Evolutionary conservation across 2,329 filamentous ascomycete genomes (phyloP), one percentile per base, ranked within the genome.

Genomic region (Stemphylium vesicarium): DNA sequence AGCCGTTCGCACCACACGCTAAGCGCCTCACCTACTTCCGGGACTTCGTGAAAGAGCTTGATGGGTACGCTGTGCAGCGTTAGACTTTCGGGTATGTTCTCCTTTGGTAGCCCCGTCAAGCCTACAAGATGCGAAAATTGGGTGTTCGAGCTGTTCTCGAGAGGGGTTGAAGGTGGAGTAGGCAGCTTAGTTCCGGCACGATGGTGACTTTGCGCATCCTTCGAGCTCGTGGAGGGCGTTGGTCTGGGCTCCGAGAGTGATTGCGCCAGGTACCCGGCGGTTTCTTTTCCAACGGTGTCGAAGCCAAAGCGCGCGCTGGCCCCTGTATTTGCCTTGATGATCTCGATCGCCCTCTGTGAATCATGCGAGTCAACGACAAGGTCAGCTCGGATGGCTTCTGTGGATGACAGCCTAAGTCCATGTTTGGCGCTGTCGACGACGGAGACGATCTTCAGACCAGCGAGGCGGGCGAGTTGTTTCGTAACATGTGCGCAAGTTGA

Each of bases 21-120:
- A 49, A 91, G 69, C 0, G 79, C 80, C 58, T 86, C 82, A 0
- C 90, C 90, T 0, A 92, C 78, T 1, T 79, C 79, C 0, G 85
- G 82, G 0, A 87, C 81, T 53, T 88, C 85, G 66, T 93, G 90
- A 66, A 91, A 92, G 4, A 91, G 66, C 72, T 92, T 92, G 57
- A 93, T 90, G 0, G 89, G 89, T 0, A 92, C 86, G 0, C 80
- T 84, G 65, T 91, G 88, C 52, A 86, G 82, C 5, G 78, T 70
- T 0, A 86, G 78, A 0, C 80, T 80, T 0, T 77, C 74, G 0
- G 74, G 72, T 1, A 75, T 72, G 15, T 59, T 48, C 4, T 76
- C 77, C 66, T 90, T 90, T 0, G 89, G 89, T 3, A 91, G 61
- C 0, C 88, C 89, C 0, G 85, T 85, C 39, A 92, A 64, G 0